Evolutionary conservation across 148 eudicot genomes (phyloP), one percentile per base, ranked within the genome.

Genomic region (Cornus florida): DNA sequence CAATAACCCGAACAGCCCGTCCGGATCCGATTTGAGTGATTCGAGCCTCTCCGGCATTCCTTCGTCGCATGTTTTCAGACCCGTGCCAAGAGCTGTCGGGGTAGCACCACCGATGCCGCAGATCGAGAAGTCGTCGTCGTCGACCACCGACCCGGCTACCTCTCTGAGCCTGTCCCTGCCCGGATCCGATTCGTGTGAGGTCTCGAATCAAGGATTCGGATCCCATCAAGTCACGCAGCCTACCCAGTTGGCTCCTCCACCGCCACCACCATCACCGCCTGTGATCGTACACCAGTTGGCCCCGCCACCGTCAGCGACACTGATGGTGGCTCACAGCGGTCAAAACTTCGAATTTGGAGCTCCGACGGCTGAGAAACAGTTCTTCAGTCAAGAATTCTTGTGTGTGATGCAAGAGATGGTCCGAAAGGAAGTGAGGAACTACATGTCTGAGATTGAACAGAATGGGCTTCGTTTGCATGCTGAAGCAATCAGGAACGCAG

Each of bases 401-500:
- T 78, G 81, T 48, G 90, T 84, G 73, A 85, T 91, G 90, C 87
- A 84, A 24, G 92, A 89, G 59, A 89, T 91, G 94, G 83, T 91
- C 20, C 86, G 81, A 68, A 78, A 81, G 10, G 94, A 89, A 67
- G 92, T 91, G 78, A 85, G 89, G 82, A 80, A 69, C 67, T 91
- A 87, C 67, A 85, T 91, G 89, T 73, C 81, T 64, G 90, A 85
- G 71, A 62, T 86, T 46, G 79, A 80, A 60, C 86, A 80, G 7
- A 83, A 77, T 9, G 85, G 87, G 19, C 23, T 74, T 64, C 81
- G 90, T 75, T 72, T 78, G 78, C 89, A 82, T 60, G 64, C 72
- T 16, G 91, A 88, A 60, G 88, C 87, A 1, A 84, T 87, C 38
- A 59, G 84, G 14, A 86, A 86, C 67, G 81, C 84, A 0, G 79